These are phyloP conservation scores for Xylaria telfairii DNA, from an alignment of 495 filamentous ascomycete species.

Conservation along the genomic window DNA sequence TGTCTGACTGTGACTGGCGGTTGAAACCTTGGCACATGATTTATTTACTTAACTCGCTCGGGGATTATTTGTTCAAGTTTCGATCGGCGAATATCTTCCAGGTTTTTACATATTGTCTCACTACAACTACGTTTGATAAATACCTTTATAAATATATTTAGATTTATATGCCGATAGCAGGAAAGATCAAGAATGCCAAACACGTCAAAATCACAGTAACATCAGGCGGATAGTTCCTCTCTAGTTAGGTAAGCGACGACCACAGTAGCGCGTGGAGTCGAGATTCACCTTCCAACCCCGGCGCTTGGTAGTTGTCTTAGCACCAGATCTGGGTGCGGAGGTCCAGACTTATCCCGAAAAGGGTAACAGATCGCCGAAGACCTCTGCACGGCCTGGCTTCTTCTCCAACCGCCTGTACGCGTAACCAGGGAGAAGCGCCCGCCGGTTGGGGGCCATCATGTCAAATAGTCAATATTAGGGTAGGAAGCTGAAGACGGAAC, in stretches of 20 bases:
- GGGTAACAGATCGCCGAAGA: slow-evolving; percentile 9
- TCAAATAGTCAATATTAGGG: not conserved
- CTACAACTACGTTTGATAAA: not conserved
- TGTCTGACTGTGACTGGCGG: not conserved
- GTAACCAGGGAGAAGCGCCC: not conserved
- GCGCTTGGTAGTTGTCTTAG: slow-evolving; percentile 1
- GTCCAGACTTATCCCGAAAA: not conserved
- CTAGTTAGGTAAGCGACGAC: not conserved
- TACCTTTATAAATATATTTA: too few relatives aligned
- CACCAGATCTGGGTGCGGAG: slow-evolving; percentile 3
- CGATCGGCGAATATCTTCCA: not conserved
- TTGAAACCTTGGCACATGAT: not conserved
- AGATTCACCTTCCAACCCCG: slow-evolving; percentile 1
- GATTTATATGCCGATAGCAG: too few relatives aligned
- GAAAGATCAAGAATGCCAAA: too few relatives aligned
- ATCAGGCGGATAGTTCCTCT: not conserved
- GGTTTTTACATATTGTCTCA: not conserved
- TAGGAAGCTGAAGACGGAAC: not conserved
- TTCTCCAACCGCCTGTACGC: not conserved
- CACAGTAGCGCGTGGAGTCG: not conserved
- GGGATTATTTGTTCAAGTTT: not conserved
- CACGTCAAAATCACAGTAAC: not conserved
- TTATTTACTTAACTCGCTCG: not conserved
- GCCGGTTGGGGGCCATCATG: not conserved
- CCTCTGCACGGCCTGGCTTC: not conserved